Base-by-base conservation (phyloP, 768 basidiomycete species). In the Termitomyces eurrhizus region DNA sequence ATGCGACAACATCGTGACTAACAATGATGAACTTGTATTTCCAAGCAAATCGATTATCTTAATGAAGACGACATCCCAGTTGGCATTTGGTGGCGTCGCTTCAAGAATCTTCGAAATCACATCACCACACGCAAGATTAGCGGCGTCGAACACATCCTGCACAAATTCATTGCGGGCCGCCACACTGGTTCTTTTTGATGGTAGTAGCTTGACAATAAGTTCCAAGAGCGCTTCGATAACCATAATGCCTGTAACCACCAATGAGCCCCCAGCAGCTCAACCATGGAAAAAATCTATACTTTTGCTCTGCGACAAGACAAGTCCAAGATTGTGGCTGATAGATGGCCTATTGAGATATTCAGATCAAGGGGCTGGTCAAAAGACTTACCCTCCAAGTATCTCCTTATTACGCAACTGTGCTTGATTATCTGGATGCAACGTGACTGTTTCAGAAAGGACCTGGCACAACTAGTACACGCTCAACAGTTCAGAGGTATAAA, bases 191-290 rank as follows among this genome's bases (percentile, higher is more conserved):
- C 69, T 72, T n/a, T 67, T 69, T 52, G 76, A 72, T 5, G 86
- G 84, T 29, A 88, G 69, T 14, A 87, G 71, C 44, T 80, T 80
- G 37, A 80, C 85, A 66, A 87, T 80, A 0, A 89, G 64, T 56
- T 82, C 79, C 46, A 88, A 67, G 4, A 87, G 75, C 16, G 80
- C 76, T 67, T 89, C 87, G 46, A 86, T 69, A 14, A 80, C 77
- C 18, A 88, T 71, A 65, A 80, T 86, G 57, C 83, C 87, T 67
- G 37, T 14, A 16, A 16, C n/a, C 49, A 1, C 29, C 14, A 6
- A 46, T 63, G 8, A 52, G 12, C 36, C 52, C 29, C 9, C 29
- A 32, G 24, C 12, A 21, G 33, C 59, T 52, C 52, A 62, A 7
- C 48, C 12, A 49, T 29, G 3, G 36, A 21, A 35, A 32, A 55